A percentile compares a stretch with the other conserved stretches of the same genome.
phyloP scores from a whole-genome alignment of 139 green algal genomes.

The Volvox africanus region DNA sequence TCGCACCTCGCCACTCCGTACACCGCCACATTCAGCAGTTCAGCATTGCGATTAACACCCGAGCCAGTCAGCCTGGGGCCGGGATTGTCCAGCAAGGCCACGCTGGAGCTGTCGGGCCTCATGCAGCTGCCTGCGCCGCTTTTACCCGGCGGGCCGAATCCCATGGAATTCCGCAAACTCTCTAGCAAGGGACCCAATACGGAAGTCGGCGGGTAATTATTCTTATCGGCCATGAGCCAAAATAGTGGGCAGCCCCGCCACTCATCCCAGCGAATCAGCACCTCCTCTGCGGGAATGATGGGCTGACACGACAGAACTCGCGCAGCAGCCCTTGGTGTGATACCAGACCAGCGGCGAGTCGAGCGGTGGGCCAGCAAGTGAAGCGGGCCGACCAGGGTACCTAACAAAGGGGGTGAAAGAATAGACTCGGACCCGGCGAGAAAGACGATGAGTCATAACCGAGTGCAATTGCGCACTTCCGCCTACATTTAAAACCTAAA shows the following conservation, averaged over 20 bases:
- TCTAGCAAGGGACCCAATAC: background rate
- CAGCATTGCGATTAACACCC: too few relatives aligned
- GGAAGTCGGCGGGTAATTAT: background rate
- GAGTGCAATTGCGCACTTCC: background rate
- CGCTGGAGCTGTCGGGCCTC: background rate
- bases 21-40: too few relatives aligned
- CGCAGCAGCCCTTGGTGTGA: background rate
- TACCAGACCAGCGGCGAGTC: conserved; percentile 20
- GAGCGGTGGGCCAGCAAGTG: conserved; percentile 3
- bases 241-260: conserved; percentile 10
- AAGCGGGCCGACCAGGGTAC: background rate
- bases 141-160: background rate
- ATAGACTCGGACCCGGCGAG: background rate
- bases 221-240: background rate
- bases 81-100: too few relatives aligned
- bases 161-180: background rate
- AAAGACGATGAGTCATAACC: background rate
- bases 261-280: background rate
- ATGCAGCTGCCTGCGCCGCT: background rate
- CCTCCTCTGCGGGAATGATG: background rate
- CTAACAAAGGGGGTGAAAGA: background rate
- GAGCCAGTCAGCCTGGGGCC: too few relatives aligned
- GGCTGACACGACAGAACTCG: background rate
- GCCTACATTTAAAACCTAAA: too few relatives aligned
- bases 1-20: too few relatives aligned